These are phyloP conservation scores for Plectranthus barbatus DNA, from an alignment of 257 asterid species.

Conservation along the genomic window DNA sequence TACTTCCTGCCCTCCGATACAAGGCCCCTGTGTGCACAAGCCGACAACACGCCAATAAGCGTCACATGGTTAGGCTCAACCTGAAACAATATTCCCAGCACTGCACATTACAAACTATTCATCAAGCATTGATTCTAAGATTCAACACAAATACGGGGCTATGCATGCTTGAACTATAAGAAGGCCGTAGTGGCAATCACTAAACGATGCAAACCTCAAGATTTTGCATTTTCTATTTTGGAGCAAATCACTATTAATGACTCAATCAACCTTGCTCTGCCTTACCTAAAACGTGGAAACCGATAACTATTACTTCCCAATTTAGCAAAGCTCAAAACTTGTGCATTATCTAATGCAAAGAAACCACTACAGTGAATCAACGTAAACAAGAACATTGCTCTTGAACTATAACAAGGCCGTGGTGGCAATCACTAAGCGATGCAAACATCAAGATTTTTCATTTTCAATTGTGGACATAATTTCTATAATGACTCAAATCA, in stretches of 20 bases:
- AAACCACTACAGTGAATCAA: background rate
- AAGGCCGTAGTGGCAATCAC: background rate
- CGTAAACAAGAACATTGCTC: background rate
- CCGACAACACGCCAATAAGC: constrained; percentile 48
- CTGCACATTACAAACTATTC: background rate
- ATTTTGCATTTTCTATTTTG: background rate
- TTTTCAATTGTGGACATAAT: too few relatives aligned
- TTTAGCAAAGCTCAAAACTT: background rate
- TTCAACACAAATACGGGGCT: background rate
- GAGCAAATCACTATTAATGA: background rate
- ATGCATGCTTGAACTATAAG: background rate
- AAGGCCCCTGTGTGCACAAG: constrained; percentile 58
- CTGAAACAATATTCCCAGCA: constrained; percentile 23
- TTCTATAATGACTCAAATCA: too few relatives aligned
- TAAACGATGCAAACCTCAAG: background rate
- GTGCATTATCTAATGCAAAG: background rate
- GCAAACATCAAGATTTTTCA: too few relatives aligned
- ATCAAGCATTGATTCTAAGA: background rate
- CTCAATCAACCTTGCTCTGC: background rate
- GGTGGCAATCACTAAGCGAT: too few relatives aligned
- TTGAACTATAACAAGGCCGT: too few relatives aligned
- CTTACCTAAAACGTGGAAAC: background rate
- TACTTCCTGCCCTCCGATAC: constrained; percentile 45
- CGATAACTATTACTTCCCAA: background rate
- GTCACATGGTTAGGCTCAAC: constrained; percentile 60